A percentile compares a stretch with the other conserved stretches of the same genome.
These are phyloP conservation scores for Parietichytrium sp. DNA, from an alignment of 108 stramenopile genomes.

Conservation along the genomic window DNA sequence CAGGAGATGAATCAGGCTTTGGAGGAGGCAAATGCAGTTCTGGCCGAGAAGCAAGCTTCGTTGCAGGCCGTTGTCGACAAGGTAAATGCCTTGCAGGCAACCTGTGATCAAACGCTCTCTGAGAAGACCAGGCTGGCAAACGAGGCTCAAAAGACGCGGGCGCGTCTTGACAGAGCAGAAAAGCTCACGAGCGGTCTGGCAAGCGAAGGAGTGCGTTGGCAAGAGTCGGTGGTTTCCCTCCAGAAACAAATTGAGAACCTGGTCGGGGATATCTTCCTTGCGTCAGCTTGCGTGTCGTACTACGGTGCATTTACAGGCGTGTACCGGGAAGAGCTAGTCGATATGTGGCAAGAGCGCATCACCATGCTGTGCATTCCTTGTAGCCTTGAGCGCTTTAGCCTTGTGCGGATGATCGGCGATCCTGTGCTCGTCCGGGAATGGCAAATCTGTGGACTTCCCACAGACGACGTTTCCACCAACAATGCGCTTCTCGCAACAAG, in stretches of 20 bases:
- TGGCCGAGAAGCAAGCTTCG: slow-evolving; percentile 46
- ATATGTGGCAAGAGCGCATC: slow-evolving; percentile 41
- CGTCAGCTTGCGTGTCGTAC: slow-evolving; percentile 41
- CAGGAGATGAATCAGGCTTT: slow-evolving; percentile 47
- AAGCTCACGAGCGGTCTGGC: slow-evolving; percentile 42
- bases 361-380: slow-evolving; percentile 40
- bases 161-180: slow-evolving; percentile 43
- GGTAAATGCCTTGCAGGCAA: slow-evolving; percentile 46
- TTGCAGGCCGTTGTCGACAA: slow-evolving; percentile 47
- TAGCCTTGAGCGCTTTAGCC: slow-evolving; percentile 43
- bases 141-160: slow-evolving; percentile 10
- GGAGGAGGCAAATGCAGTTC: slow-evolving; percentile 45
- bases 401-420: slow-evolving; percentile 33
- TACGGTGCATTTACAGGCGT: slow-evolving; percentile 43
- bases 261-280: slow-evolving; percentile 50
- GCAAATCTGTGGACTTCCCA: slow-evolving; percentile 44
- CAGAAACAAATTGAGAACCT: slow-evolving; percentile 38
- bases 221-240: background rate
- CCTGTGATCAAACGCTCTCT: slow-evolving; percentile 33
- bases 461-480: slow-evolving; percentile 39
- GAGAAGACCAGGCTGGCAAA: slow-evolving; percentile 31
- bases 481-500: slow-evolving; percentile 17
- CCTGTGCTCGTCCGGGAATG: slow-evolving; percentile 41
- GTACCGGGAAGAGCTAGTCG: slow-evolving; percentile 30
- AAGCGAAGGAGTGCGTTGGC: slow-evolving; percentile 47